Percentiles rank a stretch among this genome's conserved stretches.
Conservation (phyloP, 139 green algal genomes). For the Tetraselmis chui region DNA sequence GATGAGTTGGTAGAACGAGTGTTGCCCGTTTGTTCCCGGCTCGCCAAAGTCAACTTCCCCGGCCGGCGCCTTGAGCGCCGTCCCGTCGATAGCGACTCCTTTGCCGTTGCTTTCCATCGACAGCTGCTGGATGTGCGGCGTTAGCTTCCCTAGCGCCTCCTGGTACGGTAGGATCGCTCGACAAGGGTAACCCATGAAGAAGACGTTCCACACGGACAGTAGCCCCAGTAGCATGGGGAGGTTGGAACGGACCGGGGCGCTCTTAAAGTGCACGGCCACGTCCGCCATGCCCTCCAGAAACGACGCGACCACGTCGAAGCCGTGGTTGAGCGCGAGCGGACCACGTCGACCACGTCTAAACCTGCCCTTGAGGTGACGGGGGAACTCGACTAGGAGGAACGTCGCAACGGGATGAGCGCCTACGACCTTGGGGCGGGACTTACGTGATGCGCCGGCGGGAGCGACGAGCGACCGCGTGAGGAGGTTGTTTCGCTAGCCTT, state of each 20-base stretch:
- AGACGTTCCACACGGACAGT: conserved; percentile 91
- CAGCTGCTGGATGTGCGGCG: conserved; percentile 97
- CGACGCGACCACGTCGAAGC: conserved; percentile 78
- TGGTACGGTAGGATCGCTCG: conserved; percentile 98
- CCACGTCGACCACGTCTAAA: conserved; percentile 93
- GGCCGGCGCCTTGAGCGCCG: conserved; percentile 53
- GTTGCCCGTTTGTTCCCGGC: conserved; percentile 98
- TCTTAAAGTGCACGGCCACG: conserved; percentile 89
- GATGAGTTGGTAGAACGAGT: conserved; percentile 99
- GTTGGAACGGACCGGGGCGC: conserved; percentile 83
- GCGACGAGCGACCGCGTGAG: no score
- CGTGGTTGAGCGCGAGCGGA: conserved; percentile 94
- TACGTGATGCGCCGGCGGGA: no score
- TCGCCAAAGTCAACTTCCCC: conserved; percentile 98
- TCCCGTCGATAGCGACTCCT: conserved; percentile 88
- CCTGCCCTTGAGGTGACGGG: no score
- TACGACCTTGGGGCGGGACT: no score
- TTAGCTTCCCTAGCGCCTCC: conserved; percentile 87
- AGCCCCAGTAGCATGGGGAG: conserved; percentile 92
- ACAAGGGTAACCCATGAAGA: conserved; percentile 85
- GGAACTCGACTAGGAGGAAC: no score
- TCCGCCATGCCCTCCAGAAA: conserved; percentile 77
- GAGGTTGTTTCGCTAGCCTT: no score
- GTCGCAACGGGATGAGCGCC: no score
- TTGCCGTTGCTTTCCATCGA: conserved; percentile 99